A percentile compares a stretch with the other conserved stretches of the same genome.
These are phyloP conservation scores for Pyrrhoderma lamaoense DNA, from an alignment of 1,284 basidiomycete genomes.

Conservation along the genomic window DNA sequence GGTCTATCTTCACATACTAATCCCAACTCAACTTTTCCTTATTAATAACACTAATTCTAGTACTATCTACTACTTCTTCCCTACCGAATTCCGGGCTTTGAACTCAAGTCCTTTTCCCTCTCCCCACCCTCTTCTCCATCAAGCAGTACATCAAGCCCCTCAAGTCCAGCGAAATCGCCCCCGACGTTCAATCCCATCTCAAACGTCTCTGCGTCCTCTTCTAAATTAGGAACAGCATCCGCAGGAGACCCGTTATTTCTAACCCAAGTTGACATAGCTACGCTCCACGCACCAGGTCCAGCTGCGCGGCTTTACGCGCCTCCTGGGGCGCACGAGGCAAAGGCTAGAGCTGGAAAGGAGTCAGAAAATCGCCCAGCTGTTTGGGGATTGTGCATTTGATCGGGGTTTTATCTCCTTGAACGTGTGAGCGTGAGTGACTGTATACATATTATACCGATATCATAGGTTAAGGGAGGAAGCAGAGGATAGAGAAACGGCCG, in stretches of 20 bases:
- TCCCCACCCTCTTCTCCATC: constrained; percentile 25
- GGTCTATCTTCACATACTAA: background rate
- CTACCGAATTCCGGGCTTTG: constrained; percentile 33
- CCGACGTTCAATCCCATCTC: background rate
- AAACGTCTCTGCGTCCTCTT: background rate
- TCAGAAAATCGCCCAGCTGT: background rate
- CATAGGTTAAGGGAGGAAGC: no score
- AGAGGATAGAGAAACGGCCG: no score
- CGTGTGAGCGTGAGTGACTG: no score
- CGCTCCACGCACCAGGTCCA: constrained; percentile 5
- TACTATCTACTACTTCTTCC: constrained; percentile 38
- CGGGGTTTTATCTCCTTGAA: no score
- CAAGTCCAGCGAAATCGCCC: background rate
- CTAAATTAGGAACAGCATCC: constrained; percentile 13
- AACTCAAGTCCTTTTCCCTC: constrained; percentile 23
- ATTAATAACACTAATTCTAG: constrained; percentile 21
- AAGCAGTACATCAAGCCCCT: constrained; percentile 30
- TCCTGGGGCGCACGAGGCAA: background rate
- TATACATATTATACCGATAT: no score
- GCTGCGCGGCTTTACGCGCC: background rate
- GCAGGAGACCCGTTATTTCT: constrained; percentile 24
- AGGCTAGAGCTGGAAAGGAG: background rate
- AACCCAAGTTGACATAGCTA: constrained; percentile 7
- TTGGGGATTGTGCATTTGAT: background rate
- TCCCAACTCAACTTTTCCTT: constrained; percentile 20